Evolutionary conservation across 83 land plant species (phyloP).

Genomic region (Picea abies): DNA sequence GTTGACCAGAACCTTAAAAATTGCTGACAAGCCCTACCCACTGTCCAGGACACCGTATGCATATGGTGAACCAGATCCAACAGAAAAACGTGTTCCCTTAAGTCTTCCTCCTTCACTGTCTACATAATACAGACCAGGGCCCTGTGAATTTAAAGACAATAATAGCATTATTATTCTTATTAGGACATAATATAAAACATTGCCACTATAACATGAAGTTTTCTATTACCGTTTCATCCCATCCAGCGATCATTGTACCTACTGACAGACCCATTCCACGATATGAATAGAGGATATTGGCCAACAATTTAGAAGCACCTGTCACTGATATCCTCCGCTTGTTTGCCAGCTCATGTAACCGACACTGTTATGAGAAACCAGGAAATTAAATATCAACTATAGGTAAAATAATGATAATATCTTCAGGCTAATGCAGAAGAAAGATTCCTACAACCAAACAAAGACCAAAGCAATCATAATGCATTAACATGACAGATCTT

Average conservation of each 20-base stretch:
- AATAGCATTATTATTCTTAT: neutral
- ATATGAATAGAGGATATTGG: conserved; percentile 92
- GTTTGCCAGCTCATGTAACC: conserved; percentile 94
- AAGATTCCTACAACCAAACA: neutral
- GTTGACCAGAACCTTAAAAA: neutral
- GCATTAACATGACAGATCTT: neutral
- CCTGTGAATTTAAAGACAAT: conserved; percentile 40
- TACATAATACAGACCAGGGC: conserved; percentile 95
- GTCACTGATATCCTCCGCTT: conserved; percentile 95
- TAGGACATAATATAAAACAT: conserved; percentile 6
- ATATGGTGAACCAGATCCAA: conserved; percentile 96
- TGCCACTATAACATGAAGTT: neutral
- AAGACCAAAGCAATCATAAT: neutral
- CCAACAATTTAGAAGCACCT: conserved; percentile 94
- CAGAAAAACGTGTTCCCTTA: conserved; percentile 88
- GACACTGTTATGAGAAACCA: conserved; percentile 57
- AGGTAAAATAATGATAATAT: neutral
- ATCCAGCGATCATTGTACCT: conserved; percentile 99
- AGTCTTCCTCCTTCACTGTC: conserved; percentile 98
- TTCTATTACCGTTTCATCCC: conserved; percentile 87
- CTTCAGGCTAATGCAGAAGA: neutral
- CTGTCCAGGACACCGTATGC: conserved; percentile 95
- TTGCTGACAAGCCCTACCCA: conserved; percentile 54
- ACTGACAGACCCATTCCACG: conserved; percentile 98
- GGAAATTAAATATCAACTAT: too few species aligned